These are phyloP conservation scores for Trichothecium roseum DNA, from an alignment of 2,329 filamentous ascomycete genomes.

Conservation along the genomic window DNA sequence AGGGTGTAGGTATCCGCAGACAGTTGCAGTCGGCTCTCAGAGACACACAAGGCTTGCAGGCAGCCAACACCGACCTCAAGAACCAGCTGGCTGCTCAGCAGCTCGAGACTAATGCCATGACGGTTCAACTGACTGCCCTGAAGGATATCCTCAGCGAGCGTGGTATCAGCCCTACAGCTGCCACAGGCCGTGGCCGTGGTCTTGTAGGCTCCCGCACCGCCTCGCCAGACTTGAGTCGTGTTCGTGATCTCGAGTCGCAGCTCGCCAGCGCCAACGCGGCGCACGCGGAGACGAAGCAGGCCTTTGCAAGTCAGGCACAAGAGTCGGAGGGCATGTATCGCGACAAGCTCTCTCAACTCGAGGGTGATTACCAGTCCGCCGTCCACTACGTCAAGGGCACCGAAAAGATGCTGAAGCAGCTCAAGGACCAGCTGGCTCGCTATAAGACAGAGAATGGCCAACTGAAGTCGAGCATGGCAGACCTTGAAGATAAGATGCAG, in stretches of 20 bases:
- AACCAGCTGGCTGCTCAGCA: slow-evolving; percentile 76
- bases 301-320: slow-evolving; percentile 69
- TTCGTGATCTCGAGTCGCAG: slow-evolving; percentile 82
- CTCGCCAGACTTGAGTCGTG: slow-evolving; percentile 64
- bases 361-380: slow-evolving; percentile 95
- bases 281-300: slow-evolving; percentile 75
- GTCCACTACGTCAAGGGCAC: slow-evolving; percentile 98
- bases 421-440: slow-evolving; percentile 92
- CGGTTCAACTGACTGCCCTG: slow-evolving; percentile 83
- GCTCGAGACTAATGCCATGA: slow-evolving; percentile 86
- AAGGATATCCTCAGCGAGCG: slow-evolving; percentile 89
- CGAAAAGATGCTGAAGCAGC: slow-evolving; percentile 97
- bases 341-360: slow-evolving; percentile 85
- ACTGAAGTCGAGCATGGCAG: slow-evolving; percentile 71
- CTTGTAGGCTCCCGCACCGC: slow-evolving; percentile 64
- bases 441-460: slow-evolving; percentile 81
- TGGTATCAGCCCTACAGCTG: slow-evolving; percentile 68
- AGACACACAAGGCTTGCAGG: slow-evolving; percentile 73
- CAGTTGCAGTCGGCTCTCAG: slow-evolving; percentile 78
- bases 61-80: slow-evolving; percentile 72
- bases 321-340: slow-evolving; percentile 84
- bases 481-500: slow-evolving; percentile 45
- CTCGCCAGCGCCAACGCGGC: slow-evolving; percentile 65
- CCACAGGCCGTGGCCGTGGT: slow-evolving; percentile 54
- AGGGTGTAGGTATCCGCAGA: slow-evolving; percentile 79